Percentiles rank a stretch among this genome's conserved stretches.
phyloP scores from a whole-genome alignment of 129 eudicot species.

The Pulicaria dysenterica region DNA sequence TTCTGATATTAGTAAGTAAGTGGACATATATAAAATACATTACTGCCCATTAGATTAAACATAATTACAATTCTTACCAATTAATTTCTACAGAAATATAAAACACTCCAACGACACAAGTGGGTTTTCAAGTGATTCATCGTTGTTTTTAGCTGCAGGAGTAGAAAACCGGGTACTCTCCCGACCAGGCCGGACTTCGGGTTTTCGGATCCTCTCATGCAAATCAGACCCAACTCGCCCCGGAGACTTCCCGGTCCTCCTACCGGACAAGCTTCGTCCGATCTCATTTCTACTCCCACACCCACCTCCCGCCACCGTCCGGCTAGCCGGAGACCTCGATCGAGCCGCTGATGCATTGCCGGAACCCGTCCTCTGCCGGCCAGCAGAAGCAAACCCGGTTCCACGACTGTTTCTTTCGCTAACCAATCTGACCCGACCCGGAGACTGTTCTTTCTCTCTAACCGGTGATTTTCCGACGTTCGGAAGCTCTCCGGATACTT shows the following conservation, averaged over 20 bases:
- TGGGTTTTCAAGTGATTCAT: constrained; percentile 89
- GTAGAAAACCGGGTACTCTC: constrained; percentile 38
- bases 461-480: constrained; percentile 49
- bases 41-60: not conserved
- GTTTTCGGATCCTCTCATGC: constrained; percentile 34
- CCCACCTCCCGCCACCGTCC: constrained; percentile 36
- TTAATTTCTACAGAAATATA: constrained; percentile 59
- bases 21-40: not conserved
- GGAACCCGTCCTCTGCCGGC: constrained; percentile 17
- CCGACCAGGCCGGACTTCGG: constrained; percentile 36
- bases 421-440: constrained; percentile 42
- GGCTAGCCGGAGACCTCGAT: constrained; percentile 66
- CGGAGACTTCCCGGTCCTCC: constrained; percentile 69
- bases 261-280: constrained; percentile 56
- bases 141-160: constrained; percentile 2
- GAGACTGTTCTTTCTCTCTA: constrained; percentile 51
- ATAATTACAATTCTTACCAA: constrained; percentile 35
- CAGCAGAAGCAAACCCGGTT: constrained; percentile 31
- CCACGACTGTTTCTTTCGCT: constrained; percentile 25
- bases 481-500: constrained; percentile 39
- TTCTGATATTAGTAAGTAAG: too few relatives aligned
- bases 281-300: constrained; percentile 26
- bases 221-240: constrained; percentile 59
- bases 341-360: constrained; percentile 30
- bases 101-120: constrained; percentile 96